A percentile compares a stretch with the other conserved stretches of the same genome.
Conservation (phyloP, 108 stramenopile species). For the Pseudonitzschia multiseries region DNA sequence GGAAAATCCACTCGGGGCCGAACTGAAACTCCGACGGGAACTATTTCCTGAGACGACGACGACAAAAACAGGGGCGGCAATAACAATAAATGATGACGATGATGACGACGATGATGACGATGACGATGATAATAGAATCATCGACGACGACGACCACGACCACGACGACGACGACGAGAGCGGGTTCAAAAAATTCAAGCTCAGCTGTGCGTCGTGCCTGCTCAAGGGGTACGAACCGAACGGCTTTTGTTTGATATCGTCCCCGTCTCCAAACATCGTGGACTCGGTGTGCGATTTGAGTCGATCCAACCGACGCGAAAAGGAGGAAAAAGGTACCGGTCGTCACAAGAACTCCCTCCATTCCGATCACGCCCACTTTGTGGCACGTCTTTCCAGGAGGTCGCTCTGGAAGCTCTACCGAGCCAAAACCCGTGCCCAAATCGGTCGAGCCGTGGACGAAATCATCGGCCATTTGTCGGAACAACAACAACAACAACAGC, state of each 20-base stretch:
- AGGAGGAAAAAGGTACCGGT: no score
- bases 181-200: conserved; percentile 20
- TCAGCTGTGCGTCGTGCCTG: conserved; percentile 31
- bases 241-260: conserved; percentile 28
- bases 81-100: no score
- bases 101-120: no score
- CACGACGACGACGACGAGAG: background rate
- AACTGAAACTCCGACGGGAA: background rate
- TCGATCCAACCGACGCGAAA: background rate
- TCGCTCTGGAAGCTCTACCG: background rate
- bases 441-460: background rate
- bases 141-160: no score
- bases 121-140: no score
- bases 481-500: no score
- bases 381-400: background rate
- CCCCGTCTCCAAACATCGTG: conserved; percentile 1
- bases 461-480: background rate
- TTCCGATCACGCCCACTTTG: conserved; percentile 11
- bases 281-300: conserved; percentile 19
- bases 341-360: background rate
- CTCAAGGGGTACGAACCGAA: conserved; percentile 24
- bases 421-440: conserved; percentile 1
- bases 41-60: background rate
- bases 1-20: background rate
- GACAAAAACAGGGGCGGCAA: no score